A percentile compares a stretch with the other conserved stretches of the same genome.
phyloP scores from a whole-genome alignment of 495 filamentous ascomycete genomes.

The Penicillium pulvis region DNA sequence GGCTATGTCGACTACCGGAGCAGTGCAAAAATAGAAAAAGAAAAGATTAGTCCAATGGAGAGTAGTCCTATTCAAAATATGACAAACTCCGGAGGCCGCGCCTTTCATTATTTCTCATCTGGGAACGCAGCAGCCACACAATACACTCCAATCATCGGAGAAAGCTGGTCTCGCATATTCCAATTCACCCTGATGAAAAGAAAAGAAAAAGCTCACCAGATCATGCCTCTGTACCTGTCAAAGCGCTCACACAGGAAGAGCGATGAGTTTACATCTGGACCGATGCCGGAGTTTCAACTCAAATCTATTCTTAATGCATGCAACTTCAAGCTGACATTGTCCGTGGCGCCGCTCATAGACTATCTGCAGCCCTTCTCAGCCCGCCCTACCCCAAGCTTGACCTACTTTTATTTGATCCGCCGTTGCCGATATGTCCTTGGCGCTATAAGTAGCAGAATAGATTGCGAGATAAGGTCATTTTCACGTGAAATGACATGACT shows the following conservation, averaged over 20 bases:
- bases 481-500: neutral
- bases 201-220: conserved; percentile 17
- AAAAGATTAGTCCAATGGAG: neutral
- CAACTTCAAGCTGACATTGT: conserved; percentile 17
- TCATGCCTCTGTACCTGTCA: conserved; percentile 27
- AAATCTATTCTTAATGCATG: conserved; percentile 12
- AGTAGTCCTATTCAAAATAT: conserved; percentile 12
- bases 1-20: conserved; percentile 20
- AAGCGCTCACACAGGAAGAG: conserved; percentile 26
- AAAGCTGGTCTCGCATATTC: conserved; percentile 22
- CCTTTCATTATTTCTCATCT: neutral
- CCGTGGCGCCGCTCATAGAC: conserved; percentile 8
- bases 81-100: conserved; percentile 8
- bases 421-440: conserved; percentile 11
- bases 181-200: conserved; percentile 19
- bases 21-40: conserved; percentile 6
- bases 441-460: neutral
- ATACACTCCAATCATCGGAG: conserved; percentile 1
- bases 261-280: conserved; percentile 22
- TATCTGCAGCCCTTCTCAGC: conserved; percentile 1
- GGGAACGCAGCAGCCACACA: conserved; percentile 8
- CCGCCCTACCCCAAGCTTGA: conserved; percentile 6
- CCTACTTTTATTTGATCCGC: conserved; percentile 19
- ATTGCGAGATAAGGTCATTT: conserved; percentile 6
- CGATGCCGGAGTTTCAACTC: conserved; percentile 21